phyloP scores from a whole-genome alignment of 345 rosid genomes.

The Ceriops zippeliana region DNA sequence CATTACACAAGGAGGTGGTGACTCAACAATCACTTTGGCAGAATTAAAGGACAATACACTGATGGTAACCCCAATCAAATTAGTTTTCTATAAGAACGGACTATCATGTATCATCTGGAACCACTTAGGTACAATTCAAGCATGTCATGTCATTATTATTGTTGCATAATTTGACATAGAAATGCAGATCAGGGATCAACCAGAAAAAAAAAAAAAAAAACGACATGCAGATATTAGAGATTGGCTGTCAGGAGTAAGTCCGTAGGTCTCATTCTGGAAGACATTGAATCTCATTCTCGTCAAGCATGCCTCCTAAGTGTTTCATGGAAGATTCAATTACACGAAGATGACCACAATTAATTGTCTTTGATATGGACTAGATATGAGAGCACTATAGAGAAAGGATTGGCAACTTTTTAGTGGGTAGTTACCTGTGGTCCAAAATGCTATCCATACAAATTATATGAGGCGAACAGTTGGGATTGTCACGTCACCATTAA shows the following conservation, averaged over 20 bases:
- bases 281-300: neutral
- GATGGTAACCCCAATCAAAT: conserved; percentile 11
- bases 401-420: conserved; percentile 18
- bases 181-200: no score
- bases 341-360: conserved; percentile 4
- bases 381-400: conserved; percentile 19
- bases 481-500: conserved; percentile 16
- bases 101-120: neutral
- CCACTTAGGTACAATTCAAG: neutral
- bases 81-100: neutral
- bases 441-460: conserved; percentile 7
- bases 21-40: conserved; percentile 36
- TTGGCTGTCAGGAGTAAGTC: no score
- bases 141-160: neutral
- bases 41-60: conserved; percentile 12
- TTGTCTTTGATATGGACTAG: conserved; percentile 20
- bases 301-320: conserved; percentile 10
- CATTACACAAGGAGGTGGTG: conserved; percentile 19
- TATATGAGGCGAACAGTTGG: conserved; percentile 14
- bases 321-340: conserved; percentile 1
- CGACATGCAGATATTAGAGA: no score
- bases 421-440: conserved; percentile 31
- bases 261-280: no score
- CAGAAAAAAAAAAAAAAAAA: no score
- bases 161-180: no score